Evolutionary conservation across 2,329 filamentous ascomycete species (phyloP).

Genomic region (Cytospora leucostoma): DNA sequence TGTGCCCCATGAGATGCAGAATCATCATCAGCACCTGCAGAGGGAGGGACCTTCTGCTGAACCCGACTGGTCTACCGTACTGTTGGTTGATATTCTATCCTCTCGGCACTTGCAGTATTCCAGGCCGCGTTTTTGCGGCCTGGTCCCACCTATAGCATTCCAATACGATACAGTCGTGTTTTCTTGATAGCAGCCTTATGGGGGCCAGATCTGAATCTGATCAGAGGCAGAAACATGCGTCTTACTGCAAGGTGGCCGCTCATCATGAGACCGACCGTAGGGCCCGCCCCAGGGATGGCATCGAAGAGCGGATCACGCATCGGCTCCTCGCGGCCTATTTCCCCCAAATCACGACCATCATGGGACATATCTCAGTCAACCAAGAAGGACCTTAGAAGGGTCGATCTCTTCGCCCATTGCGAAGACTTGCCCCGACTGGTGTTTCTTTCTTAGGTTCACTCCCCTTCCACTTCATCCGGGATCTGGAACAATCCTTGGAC

Average conservation of each 20-base stretch:
- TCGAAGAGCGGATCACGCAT: background rate
- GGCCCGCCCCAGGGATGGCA: background rate
- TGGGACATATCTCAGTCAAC: slow-evolving; percentile 13
- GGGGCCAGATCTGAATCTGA: slow-evolving; percentile 14
- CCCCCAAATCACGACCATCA: slow-evolving; percentile 5
- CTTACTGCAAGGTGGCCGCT: slow-evolving; percentile 14
- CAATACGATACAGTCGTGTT: background rate
- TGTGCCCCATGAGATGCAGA: slow-evolving; percentile 4
- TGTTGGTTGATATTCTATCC: background rate
- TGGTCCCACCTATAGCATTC: background rate
- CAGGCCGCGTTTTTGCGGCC: background rate
- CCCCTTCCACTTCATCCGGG: slow-evolving; percentile 2
- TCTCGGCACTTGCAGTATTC: background rate
- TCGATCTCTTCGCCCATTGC: background rate
- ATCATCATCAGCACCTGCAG: slow-evolving; percentile 16
- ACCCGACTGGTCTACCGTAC: background rate
- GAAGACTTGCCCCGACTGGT: background rate
- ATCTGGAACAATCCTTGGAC: slow-evolving; percentile 2
- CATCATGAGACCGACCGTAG: slow-evolving; percentile 11
- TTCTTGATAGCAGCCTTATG: slow-evolving; percentile 7
- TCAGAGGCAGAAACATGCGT: slow-evolving; percentile 17
- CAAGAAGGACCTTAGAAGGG: slow-evolving; percentile 4
- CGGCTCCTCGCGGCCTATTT: slow-evolving; percentile 10
- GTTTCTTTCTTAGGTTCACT: slow-evolving; percentile 4
- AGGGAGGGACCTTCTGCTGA: slow-evolving; percentile 11